phyloP scores from a whole-genome alignment of 306 rosid species.

The Glycine latifolia region DNA sequence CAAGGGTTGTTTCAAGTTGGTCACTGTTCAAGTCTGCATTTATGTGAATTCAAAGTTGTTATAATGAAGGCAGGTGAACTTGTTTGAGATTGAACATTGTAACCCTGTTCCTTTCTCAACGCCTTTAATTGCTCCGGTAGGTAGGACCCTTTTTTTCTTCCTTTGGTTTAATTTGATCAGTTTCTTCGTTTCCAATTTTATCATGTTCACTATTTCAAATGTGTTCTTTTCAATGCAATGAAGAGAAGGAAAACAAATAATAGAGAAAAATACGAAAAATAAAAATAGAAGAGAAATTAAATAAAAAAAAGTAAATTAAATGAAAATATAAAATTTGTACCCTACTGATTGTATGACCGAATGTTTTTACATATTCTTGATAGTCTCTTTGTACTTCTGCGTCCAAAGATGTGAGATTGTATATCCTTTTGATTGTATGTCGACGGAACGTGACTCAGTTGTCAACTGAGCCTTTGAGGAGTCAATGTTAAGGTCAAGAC shows the following conservation, averaged over 20 bases:
- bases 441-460: too few species aligned
- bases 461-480: too few species aligned
- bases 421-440: too few species aligned
- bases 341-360: too few species aligned
- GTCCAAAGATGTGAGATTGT: too few species aligned
- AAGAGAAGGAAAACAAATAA: too few species aligned
- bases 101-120: conserved; percentile 53
- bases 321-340: too few species aligned
- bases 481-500: too few species aligned
- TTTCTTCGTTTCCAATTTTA: conserved; percentile 11
- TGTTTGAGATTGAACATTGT: conserved; percentile 47
- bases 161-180: neutral
- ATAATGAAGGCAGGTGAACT: conserved; percentile 87
- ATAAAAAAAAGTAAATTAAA: neutral
- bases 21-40: conserved; percentile 79
- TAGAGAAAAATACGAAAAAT: too few species aligned
- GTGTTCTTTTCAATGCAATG: neutral
- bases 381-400: too few species aligned
- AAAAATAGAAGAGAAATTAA: too few species aligned
- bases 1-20: conserved; percentile 57
- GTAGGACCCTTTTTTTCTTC: conserved; percentile 48
- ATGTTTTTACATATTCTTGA: too few species aligned
- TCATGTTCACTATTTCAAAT: neutral
- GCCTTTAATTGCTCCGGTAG: conserved; percentile 55
- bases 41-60: conserved; percentile 79